Percentiles rank a stretch among this genome's conserved stretches.
These are phyloP conservation scores for Candida orba DNA, from an alignment of 805 yeast species.

Conservation along the genomic window DNA sequence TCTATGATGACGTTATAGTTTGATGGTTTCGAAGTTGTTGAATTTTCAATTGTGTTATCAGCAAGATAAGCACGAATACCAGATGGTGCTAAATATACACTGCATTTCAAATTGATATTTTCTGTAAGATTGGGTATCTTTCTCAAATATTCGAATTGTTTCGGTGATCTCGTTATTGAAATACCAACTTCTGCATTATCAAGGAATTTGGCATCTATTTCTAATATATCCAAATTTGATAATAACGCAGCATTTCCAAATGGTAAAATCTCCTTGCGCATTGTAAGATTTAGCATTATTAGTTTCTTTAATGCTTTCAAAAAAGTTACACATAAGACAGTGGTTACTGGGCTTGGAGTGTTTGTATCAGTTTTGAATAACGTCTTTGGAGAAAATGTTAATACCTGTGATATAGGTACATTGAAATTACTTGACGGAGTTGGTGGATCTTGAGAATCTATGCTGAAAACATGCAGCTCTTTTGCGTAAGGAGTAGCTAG, in stretches of 20 bases:
- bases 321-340: constrained; percentile 36
- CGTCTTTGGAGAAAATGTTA: constrained; percentile 15
- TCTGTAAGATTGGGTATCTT: constrained; percentile 7
- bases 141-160: constrained; percentile 27
- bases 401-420: constrained; percentile 6
- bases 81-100: constrained; percentile 46
- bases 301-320: constrained; percentile 42
- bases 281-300: constrained; percentile 28
- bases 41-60: constrained; percentile 27
- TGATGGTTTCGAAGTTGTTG: constrained; percentile 34
- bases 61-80: constrained; percentile 44
- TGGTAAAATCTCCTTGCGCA: constrained; percentile 34
- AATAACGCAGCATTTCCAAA: constrained; percentile 42
- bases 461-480: constrained; percentile 38
- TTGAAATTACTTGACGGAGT: constrained; percentile 23
- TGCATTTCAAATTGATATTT: constrained; percentile 25
- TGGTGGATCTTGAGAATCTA: constrained; percentile 28
- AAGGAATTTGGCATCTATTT: constrained; percentile 41
- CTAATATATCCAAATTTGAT: constrained; percentile 28
- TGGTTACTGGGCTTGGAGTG: constrained; percentile 25
- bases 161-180: constrained; percentile 27
- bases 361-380: constrained; percentile 11
- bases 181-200: constrained; percentile 37
- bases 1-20: constrained; percentile 31
- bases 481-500: constrained; percentile 33